Evolutionary conservation across 768 basidiomycete genomes (phyloP).

Genomic region (Pleurotus cornucopiae): DNA sequence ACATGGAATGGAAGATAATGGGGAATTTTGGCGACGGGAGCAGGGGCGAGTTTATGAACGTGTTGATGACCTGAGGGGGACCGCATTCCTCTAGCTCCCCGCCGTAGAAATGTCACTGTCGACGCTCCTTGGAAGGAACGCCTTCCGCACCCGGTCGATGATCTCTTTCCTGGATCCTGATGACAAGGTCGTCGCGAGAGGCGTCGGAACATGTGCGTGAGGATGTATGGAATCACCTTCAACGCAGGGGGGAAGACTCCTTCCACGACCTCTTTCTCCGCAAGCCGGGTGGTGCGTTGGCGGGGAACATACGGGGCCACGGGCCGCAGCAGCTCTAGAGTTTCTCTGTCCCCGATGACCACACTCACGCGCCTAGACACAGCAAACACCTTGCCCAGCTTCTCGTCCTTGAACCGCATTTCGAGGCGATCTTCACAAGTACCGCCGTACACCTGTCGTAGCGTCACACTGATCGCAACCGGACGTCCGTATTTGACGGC

Average conservation of each 20-base stretch:
- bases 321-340: constrained; percentile 43
- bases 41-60: constrained; percentile 33
- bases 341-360: constrained; percentile 40
- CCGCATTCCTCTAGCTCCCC: constrained; percentile 48
- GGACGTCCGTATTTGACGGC: constrained; percentile 19
- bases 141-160: constrained; percentile 22
- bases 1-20: constrained; percentile 55
- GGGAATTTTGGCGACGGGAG: constrained; percentile 49
- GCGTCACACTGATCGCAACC: constrained; percentile 25
- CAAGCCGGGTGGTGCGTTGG: constrained; percentile 23
- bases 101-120: constrained; percentile 44
- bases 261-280: constrained; percentile 31
- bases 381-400: constrained; percentile 38
- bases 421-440: constrained; percentile 52
- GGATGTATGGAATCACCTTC: constrained; percentile 42
- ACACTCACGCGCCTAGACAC: constrained; percentile 42
- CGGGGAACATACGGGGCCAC: constrained; percentile 42
- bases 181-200: constrained; percentile 25
- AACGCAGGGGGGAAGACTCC: constrained; percentile 38
- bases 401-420: constrained; percentile 43
- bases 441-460: constrained; percentile 35
- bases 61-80: constrained; percentile 31
- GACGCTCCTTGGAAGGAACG: constrained; percentile 38
- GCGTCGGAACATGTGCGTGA: constrained; percentile 30
- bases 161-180: constrained; percentile 24